Evolutionary conservation across 768 basidiomycete species (phyloP), one percentile per base, ranked within the genome.

Genomic region (Boletales sp.): DNA sequence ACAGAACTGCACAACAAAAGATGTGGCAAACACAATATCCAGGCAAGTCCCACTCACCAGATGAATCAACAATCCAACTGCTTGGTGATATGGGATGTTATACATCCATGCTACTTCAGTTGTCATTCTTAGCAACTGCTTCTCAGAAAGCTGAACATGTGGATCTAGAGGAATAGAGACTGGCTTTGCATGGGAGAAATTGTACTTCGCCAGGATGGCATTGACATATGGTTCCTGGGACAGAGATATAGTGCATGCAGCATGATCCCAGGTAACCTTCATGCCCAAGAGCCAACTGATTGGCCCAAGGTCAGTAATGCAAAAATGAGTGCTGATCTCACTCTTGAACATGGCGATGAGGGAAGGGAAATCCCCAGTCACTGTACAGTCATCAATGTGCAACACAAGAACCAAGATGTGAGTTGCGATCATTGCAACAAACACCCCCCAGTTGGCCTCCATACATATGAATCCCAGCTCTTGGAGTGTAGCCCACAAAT

Each of bases 231-330:
- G 5, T n/a, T 47, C 41, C 8, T 52, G 46, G 4, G 37, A 52
- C 0, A 50, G 15, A 1, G 43, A 40, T 10, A 51, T 41, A 0
- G 14, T 45, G 6, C 13, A 5, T 2, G 11, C 4, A 3, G 3
- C 27, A 1, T 11, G 27, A 11, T 45, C 30, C 1, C 24, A 1
- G 2, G 38, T 36, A 1, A 54, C 27, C 10, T 50, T 47, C 45
- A 54, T 54, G 1, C 53, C 40, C 0, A 54, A 27, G 0, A 54
- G 4, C 40, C 32, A 54, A 2, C 32, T 35, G n/a, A 54, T 43
- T 0, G 24, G 37, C 1, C 48, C 48, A 1, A 54, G 7, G 2
- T 54, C 37, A 0, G 42, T 47, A 19, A 50, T 43, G 3, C 14
- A 4, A 2, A 47, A 40, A 3, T 9, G 13, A 0, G 9, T 5